Evolutionary conservation across 2,329 filamentous ascomycete species (phyloP).

Genomic region (Monosporascus sp.): DNA sequence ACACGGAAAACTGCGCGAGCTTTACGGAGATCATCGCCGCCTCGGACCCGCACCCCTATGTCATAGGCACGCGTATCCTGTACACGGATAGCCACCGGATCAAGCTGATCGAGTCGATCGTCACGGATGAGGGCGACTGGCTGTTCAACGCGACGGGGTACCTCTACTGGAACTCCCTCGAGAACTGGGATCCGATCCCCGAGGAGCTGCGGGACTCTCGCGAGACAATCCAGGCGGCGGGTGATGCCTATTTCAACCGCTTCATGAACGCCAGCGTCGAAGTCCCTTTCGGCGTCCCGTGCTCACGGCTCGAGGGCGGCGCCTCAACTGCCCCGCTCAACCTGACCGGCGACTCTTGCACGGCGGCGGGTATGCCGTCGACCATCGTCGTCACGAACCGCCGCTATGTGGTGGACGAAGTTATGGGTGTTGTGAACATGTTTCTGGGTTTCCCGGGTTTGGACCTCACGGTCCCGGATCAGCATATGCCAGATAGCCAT

Average conservation of each 20-base stretch:
- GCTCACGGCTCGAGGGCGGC: slow-evolving; percentile 25
- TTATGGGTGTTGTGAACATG: slow-evolving; percentile 23
- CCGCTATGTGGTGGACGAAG: slow-evolving; percentile 25
- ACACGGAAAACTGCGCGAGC: slow-evolving; percentile 30
- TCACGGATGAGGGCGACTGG: slow-evolving; percentile 27
- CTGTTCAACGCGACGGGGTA: slow-evolving; percentile 25
- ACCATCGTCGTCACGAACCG: slow-evolving; percentile 23
- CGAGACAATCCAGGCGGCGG: slow-evolving; percentile 23
- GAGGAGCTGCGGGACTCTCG: slow-evolving; percentile 20
- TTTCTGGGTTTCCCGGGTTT: slow-evolving; percentile 25
- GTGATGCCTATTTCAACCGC: slow-evolving; percentile 24
- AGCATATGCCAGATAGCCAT: slow-evolving; percentile 23
- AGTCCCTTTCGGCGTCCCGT: slow-evolving; percentile 22
- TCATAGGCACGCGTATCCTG: slow-evolving; percentile 27
- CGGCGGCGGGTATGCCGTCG: slow-evolving; percentile 22
- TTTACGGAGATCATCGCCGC: slow-evolving; percentile 36
- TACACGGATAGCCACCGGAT: slow-evolving; percentile 19
- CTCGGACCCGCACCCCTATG: slow-evolving; percentile 27
- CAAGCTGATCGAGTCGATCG: slow-evolving; percentile 23
- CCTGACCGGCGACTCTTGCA: slow-evolving; percentile 22
- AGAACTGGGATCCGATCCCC: slow-evolving; percentile 26
- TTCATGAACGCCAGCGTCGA: slow-evolving; percentile 21
- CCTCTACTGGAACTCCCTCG: slow-evolving; percentile 21
- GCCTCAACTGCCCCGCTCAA: slow-evolving; percentile 19
- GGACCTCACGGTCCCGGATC: slow-evolving; percentile 13